These are phyloP conservation scores for Zostera marina DNA, from an alignment of 116 monocot species.

Conservation along the genomic window DNA sequence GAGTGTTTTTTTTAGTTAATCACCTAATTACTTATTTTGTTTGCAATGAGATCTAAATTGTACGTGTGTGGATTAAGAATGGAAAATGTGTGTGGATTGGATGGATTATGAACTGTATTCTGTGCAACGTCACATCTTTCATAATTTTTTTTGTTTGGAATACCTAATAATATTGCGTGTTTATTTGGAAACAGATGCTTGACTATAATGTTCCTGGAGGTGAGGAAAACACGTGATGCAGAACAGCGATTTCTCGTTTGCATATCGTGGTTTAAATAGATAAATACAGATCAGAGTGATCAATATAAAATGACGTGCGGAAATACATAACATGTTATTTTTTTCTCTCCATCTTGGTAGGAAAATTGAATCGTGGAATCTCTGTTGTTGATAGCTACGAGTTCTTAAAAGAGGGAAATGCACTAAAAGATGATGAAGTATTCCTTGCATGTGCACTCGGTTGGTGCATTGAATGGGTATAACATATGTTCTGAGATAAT, in stretches of 20 bases:
- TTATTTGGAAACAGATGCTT: slow-evolving; percentile 51
- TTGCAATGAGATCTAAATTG: not conserved
- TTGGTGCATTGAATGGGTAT: slow-evolving; percentile 99
- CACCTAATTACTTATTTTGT: not conserved
- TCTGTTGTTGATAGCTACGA: slow-evolving; percentile 96
- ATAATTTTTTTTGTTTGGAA: not conserved
- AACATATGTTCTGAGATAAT: not conserved
- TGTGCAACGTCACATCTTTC: not conserved
- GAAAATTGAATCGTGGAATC: slow-evolving; percentile 88
- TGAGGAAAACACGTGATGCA: slow-evolving; percentile 11
- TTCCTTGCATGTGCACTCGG: slow-evolving; percentile 69
- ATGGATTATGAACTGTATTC: not conserved
- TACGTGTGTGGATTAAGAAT: not conserved
- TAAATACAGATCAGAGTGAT: not conserved
- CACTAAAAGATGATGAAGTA: slow-evolving; percentile 52
- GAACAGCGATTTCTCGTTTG: not conserved
- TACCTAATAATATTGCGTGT: not conserved
- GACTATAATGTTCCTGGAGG: slow-evolving; percentile 99
- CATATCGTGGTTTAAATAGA: not conserved
- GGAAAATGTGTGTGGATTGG: not conserved
- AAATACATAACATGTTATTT: not conserved
- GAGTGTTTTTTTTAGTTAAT: not conserved
- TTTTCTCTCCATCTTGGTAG: slow-evolving; percentile 13
- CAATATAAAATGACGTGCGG: too few relatives aligned
- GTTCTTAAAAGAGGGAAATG: slow-evolving; percentile 50